Evolutionary conservation across 768 basidiomycete genomes (phyloP).

Genomic region (Hemileccinum rubropunctum): DNA sequence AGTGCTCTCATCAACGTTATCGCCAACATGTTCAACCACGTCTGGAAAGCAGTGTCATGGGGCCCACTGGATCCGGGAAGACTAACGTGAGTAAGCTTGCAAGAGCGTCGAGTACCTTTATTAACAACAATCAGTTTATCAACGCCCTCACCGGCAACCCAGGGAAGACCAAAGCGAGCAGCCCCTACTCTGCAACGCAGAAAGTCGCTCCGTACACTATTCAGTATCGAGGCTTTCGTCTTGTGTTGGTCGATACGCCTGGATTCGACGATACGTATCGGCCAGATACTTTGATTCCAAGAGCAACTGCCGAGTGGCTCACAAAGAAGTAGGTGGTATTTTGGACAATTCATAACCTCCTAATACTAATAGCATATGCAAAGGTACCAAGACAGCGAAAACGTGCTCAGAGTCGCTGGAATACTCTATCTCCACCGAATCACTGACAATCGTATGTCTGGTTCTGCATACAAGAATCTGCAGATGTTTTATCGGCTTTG

Average conservation of each 20-base stretch:
- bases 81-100: constrained; percentile 14
- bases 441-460: too few species aligned
- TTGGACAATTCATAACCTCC: constrained; percentile 4
- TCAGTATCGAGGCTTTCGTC: background rate
- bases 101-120: background rate
- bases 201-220: constrained; percentile 4
- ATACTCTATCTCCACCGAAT: too few species aligned
- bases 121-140: constrained; percentile 7
- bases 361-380: background rate
- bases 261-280: constrained; percentile 20
- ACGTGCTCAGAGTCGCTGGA: too few species aligned
- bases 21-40: too few species aligned
- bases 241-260: too few species aligned
- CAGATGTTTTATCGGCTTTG: too few species aligned
- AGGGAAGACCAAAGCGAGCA: background rate
- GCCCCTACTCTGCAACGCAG: constrained; percentile 13
- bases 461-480: too few species aligned
- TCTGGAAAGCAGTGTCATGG: too few species aligned
- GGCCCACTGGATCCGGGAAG: too few species aligned
- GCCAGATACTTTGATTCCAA: constrained; percentile 8
- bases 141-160: constrained; percentile 6
- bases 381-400: constrained; percentile 6
- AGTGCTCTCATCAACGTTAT: constrained; percentile 9
- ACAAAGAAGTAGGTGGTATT: too few species aligned
- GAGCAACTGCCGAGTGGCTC: constrained; percentile 15